phyloP scores from a whole-genome alignment of 2,329 filamentous ascomycete species.

The Phaeosphaeriaceae sp. region DNA sequence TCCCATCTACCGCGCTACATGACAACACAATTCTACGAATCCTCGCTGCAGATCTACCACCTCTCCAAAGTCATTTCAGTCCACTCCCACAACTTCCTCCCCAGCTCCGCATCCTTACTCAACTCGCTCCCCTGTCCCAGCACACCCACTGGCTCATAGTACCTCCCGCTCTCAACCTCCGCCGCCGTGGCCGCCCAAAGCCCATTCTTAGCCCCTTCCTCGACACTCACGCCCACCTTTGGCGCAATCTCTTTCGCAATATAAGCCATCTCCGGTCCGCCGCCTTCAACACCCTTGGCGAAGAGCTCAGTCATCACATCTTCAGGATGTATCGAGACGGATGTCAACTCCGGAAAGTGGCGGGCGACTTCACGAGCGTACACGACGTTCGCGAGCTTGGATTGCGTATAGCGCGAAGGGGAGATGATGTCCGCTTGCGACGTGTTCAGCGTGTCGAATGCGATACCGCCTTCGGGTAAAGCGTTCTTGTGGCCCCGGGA shows the following conservation, averaged over 20 bases:
- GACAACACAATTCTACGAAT: too few relatives aligned
- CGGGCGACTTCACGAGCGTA: constrained; percentile 1
- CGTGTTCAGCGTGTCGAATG: constrained; percentile 37
- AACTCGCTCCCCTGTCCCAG: constrained; percentile 7
- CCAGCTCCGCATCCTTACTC: constrained; percentile 15
- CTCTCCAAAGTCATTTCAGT: too few relatives aligned
- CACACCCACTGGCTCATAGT: constrained; percentile 27
- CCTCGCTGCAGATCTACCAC: too few relatives aligned
- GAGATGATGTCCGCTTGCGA: neutral
- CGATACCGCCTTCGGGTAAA: constrained; percentile 39
- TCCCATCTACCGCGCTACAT: too few relatives aligned
- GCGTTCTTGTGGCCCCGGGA: constrained; percentile 31
- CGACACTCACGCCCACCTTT: neutral
- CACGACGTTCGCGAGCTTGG: constrained; percentile 56
- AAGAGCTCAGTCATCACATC: neutral
- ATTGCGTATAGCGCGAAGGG: constrained; percentile 48
- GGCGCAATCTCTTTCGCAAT: neutral
- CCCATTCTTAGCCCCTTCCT: constrained; percentile 11
- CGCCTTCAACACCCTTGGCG: too few relatives aligned
- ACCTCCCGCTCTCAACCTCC: constrained; percentile 12
- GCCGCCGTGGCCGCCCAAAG: constrained; percentile 8
- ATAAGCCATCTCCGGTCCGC: too few relatives aligned
- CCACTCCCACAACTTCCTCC: constrained; percentile 24
- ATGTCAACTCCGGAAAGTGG: constrained; percentile 5
- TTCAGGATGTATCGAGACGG: constrained; percentile 10